A percentile compares a stretch with the other conserved stretches of the same genome.
Evolutionary conservation across 2,329 filamentous ascomycete genomes (phyloP).

Genomic region (Aspergillus quadricinctus): DNA sequence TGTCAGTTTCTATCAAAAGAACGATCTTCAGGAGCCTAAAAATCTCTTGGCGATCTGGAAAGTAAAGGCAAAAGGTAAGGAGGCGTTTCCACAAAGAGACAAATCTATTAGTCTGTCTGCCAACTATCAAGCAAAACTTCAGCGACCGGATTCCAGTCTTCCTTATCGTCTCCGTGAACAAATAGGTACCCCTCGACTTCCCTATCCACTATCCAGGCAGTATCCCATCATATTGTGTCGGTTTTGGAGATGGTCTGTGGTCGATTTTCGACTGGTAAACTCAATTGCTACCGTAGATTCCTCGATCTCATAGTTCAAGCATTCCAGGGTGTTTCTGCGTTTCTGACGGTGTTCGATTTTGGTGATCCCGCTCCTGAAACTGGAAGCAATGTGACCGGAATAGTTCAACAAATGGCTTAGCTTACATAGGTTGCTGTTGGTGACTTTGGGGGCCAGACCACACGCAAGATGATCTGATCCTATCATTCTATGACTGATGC

Average conservation of each 20-base stretch:
- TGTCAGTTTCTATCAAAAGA: background rate
- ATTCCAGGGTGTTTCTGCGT: background rate
- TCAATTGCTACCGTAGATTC: background rate
- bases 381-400: background rate
- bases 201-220: background rate
- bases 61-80: background rate
- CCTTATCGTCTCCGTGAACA: too few species aligned
- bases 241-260: background rate
- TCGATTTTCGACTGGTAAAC: background rate
- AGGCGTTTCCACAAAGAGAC: too few species aligned
- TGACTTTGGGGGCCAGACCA: background rate
- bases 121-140: too few species aligned
- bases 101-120: background rate
- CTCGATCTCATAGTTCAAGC: background rate
- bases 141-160: too few species aligned
- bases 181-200: background rate
- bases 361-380: background rate
- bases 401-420: background rate
- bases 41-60: background rate
- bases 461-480: background rate
- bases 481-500: background rate
- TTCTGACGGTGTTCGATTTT: background rate
- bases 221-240: too few species aligned
- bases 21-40: background rate
- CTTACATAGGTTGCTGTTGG: background rate